phyloP scores from a whole-genome alignment of 495 filamentous ascomycete genomes.

The Lasiosphaeria hispida region DNA sequence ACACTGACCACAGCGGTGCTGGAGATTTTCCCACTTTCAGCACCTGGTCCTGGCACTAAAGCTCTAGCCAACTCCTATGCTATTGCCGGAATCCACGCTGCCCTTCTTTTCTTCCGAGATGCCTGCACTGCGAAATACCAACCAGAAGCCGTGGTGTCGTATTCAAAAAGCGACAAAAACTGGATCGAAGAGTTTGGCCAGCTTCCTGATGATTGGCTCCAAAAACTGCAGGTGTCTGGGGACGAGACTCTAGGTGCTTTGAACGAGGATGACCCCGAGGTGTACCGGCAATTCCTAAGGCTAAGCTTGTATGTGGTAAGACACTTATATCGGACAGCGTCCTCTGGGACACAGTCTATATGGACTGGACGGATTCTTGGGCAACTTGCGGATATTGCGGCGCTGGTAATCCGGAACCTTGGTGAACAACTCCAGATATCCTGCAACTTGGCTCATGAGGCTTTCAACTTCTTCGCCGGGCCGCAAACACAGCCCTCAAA shows the following conservation, averaged over 20 bases:
- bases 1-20: conserved; percentile 20
- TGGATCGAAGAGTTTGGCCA: conserved; percentile 26
- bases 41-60: background rate
- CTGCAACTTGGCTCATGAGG: conserved; percentile 28
- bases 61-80: conserved; percentile 21
- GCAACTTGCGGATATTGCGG: conserved; percentile 31
- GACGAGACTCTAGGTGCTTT: conserved; percentile 2
- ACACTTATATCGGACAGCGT: conserved; percentile 22
- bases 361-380: conserved; percentile 27
- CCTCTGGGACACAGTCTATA: conserved; percentile 3
- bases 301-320: conserved; percentile 25
- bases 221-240: conserved; percentile 1
- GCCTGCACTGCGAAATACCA: conserved; percentile 25
- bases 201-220: conserved; percentile 23
- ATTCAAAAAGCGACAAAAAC: conserved; percentile 14
- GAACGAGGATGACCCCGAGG: conserved; percentile 20
- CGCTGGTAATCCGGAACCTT: conserved; percentile 26
- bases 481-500: background rate
- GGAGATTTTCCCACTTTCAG: conserved; percentile 27
- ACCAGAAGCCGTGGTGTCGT: conserved; percentile 5
- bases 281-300: conserved; percentile 27
- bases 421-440: conserved; percentile 27
- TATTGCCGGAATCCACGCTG: conserved; percentile 27
- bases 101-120: conserved; percentile 31
- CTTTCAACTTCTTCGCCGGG: conserved; percentile 34